Percentiles rank a stretch among this genome's conserved stretches.
Conservation (phyloP, 805 yeast genomes). For the Kuraishia hungarica region DNA sequence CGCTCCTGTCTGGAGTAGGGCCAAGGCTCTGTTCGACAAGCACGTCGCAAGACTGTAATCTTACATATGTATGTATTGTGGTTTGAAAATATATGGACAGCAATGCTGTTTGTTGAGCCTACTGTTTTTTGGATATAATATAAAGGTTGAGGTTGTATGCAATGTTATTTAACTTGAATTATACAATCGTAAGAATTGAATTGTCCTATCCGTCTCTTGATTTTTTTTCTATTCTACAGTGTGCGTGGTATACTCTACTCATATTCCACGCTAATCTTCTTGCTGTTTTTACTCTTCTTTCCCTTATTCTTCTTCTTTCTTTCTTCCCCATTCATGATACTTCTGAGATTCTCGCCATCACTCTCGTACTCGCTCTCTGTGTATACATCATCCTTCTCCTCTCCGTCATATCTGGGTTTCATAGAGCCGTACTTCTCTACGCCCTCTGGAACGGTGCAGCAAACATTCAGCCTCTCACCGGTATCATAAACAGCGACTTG, state of each 20-base stretch:
- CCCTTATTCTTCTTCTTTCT: slow-evolving; percentile 27
- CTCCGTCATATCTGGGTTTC: slow-evolving; percentile 35
- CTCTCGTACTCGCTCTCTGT: slow-evolving; percentile 72
- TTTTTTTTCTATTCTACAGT: not conserved
- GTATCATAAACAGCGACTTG: slow-evolving; percentile 87
- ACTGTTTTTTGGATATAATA: not conserved
- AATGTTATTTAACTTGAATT: no score
- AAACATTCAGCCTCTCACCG: slow-evolving; percentile 88
- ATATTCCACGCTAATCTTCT: slow-evolving; percentile 42
- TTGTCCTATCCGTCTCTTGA: not conserved
- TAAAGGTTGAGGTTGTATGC: not conserved
- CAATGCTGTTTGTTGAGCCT: not conserved
- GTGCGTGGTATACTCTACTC: slow-evolving; percentile 26
- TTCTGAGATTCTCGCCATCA: slow-evolving; percentile 59
- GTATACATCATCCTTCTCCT: slow-evolving; percentile 32
- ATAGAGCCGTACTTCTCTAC: slow-evolving; percentile 67
- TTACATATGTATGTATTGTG: not conserved
- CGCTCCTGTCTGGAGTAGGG: slow-evolving; percentile 89
- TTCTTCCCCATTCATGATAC: slow-evolving; percentile 40
- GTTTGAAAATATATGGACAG: no score
- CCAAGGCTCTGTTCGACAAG: slow-evolving; percentile 73
- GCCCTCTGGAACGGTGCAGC: slow-evolving; percentile 64
- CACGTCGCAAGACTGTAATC: slow-evolving; percentile 64
- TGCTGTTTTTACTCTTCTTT: slow-evolving; percentile 31
- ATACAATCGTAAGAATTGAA: not conserved